Conservation (phyloP, 495 filamentous ascomycete genomes). For the Penicillium verhagenii region DNA sequence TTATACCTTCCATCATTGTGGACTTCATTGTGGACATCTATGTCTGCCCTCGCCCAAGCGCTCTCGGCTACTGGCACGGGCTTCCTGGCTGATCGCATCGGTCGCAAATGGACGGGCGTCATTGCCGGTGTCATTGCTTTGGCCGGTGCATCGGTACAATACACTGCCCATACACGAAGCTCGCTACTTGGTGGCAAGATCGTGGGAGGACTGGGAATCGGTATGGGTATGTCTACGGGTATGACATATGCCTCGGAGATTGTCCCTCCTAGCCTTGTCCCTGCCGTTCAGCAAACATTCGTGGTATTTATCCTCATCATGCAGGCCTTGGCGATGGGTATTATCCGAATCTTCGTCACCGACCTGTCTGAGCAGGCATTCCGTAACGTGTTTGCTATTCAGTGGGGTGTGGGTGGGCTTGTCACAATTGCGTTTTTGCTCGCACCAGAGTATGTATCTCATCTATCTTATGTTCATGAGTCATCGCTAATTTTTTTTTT, state of each 20-base stretch:
- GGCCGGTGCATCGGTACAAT: constrained; percentile 9
- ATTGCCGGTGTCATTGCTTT: constrained; percentile 12
- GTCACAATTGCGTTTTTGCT: constrained; percentile 11
- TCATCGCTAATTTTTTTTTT: background rate
- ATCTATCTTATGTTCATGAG: background rate
- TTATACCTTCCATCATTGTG: constrained; percentile 26
- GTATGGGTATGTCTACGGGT: constrained; percentile 19
- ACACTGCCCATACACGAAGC: constrained; percentile 18
- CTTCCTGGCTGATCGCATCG: constrained; percentile 22
- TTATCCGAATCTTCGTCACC: constrained; percentile 26
- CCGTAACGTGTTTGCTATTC: constrained; percentile 19
- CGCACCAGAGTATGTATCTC: constrained; percentile 18
- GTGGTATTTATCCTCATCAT: constrained; percentile 25
- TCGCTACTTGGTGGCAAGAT: constrained; percentile 29
- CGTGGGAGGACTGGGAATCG: constrained; percentile 21
- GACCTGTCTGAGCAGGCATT: constrained; percentile 10
- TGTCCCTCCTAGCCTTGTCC: constrained; percentile 17
- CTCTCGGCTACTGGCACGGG: constrained; percentile 22
- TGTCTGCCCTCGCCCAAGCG: constrained; percentile 23
- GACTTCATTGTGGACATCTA: constrained; percentile 30
- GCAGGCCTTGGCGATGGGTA: constrained; percentile 26
- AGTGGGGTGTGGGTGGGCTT: constrained; percentile 16
- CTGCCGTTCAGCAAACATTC: constrained; percentile 23
- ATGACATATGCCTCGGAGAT: constrained; percentile 30
- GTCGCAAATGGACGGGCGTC: constrained; percentile 17